phyloP scores from a whole-genome alignment of 2,329 filamentous ascomycete genomes.

The Nemania serpens region DNA sequence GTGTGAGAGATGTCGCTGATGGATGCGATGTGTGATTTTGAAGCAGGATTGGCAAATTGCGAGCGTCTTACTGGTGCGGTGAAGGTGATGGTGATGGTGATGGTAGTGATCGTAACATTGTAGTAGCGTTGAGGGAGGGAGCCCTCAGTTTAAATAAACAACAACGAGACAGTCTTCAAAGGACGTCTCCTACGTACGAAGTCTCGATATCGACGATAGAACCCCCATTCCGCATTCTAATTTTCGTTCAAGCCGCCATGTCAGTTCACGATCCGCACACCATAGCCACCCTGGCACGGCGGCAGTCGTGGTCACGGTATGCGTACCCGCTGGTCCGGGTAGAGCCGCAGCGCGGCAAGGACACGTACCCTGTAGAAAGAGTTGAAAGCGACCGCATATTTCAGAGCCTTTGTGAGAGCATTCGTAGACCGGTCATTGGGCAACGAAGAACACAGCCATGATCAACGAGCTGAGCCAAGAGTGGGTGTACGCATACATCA shows the following conservation, averaged over 20 bases:
- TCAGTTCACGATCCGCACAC: constrained; percentile 5
- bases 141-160: constrained; percentile 10
- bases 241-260: not conserved
- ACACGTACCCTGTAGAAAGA: not conserved
- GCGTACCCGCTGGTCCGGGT: not conserved
- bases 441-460: constrained; percentile 20
- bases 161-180: not conserved
- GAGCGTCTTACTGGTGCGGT: not conserved
- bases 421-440: constrained; percentile 5
- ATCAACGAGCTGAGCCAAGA: constrained; percentile 23
- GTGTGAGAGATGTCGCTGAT: not conserved
- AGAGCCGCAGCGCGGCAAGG: constrained; percentile 13
- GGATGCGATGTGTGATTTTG: not conserved
- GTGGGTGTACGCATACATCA: no score
- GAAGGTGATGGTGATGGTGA: not conserved
- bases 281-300: constrained; percentile 13
- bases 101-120: not conserved
- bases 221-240: no score
- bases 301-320: constrained; percentile 14
- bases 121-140: not conserved
- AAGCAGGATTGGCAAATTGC: not conserved
- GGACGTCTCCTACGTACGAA: not conserved
- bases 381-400: not conserved
- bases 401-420: not conserved
- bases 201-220: not conserved